phyloP scores from a whole-genome alignment of 805 yeast species.

The Brettanomyces bruxellensis region DNA sequence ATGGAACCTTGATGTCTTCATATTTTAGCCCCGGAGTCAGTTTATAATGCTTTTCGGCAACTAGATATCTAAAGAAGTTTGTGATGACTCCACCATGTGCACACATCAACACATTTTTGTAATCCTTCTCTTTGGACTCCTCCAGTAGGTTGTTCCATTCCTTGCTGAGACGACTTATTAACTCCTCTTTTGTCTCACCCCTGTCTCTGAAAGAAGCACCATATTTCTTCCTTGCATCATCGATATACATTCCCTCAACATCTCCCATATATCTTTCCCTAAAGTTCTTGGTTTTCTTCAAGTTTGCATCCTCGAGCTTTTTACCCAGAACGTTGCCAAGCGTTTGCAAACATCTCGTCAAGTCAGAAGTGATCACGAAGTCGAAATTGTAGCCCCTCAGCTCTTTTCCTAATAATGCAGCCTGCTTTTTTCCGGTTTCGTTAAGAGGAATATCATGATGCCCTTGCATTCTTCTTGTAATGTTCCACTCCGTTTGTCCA shows the following conservation, averaged over 20 bases:
- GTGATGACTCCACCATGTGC: slow-evolving; percentile 82
- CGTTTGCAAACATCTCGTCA: slow-evolving; percentile 55
- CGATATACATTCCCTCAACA: slow-evolving; percentile 64
- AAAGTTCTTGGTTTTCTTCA: slow-evolving; percentile 31
- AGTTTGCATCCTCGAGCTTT: slow-evolving; percentile 9
- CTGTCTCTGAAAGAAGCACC: slow-evolving; percentile 52
- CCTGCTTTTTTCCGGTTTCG: slow-evolving; percentile 53
- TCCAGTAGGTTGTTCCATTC: slow-evolving; percentile 37
- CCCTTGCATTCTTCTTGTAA: slow-evolving; percentile 66
- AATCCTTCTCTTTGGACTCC: slow-evolving; percentile 24
- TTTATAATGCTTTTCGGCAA: slow-evolving; percentile 28
- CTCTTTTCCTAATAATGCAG: slow-evolving; percentile 40
- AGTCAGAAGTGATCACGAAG: slow-evolving; percentile 41
- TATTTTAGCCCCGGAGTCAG: slow-evolving; percentile 31
- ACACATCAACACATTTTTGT: slow-evolving; percentile 48
- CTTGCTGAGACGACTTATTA: slow-evolving; percentile 38
- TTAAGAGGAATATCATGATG: slow-evolving; percentile 62
- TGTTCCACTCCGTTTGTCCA: slow-evolving; percentile 76
- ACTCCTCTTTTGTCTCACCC: slow-evolving; percentile 49
- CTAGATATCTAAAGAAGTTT: slow-evolving; percentile 43
- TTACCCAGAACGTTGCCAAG: slow-evolving; percentile 30
- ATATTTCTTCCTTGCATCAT: slow-evolving; percentile 51
- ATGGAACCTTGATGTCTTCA: slow-evolving; percentile 48
- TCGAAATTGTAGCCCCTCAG: slow-evolving; percentile 34
- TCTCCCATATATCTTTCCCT: slow-evolving; percentile 77